Conservation (phyloP, 352 stramenopile species). For the Globisporangium cystogenes region DNA sequence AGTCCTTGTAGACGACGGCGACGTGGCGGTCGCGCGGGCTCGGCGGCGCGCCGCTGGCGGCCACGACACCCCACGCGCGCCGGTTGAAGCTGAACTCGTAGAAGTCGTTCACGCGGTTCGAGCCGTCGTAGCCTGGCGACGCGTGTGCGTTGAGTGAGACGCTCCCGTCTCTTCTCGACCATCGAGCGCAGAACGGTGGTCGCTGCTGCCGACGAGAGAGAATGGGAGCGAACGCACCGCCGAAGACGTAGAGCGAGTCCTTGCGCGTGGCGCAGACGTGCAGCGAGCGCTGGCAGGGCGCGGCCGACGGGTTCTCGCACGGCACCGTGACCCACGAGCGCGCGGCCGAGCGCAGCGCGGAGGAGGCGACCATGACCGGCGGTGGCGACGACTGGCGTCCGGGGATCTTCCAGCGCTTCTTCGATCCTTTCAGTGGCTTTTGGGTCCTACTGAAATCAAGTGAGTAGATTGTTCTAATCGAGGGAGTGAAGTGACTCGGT, state of each 20-base stretch:
- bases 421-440: too few species aligned
- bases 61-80: conserved; percentile 70
- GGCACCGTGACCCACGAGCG: conserved; percentile 69
- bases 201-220: too few species aligned
- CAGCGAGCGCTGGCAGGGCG: conserved; percentile 91
- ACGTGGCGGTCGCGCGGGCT: conserved; percentile 93
- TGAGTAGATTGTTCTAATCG: too few species aligned
- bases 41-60: conserved; percentile 59
- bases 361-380: neutral
- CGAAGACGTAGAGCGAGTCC: conserved; percentile 93
- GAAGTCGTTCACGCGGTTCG: conserved; percentile 92
- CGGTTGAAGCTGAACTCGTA: conserved; percentile 90
- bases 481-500: too few species aligned
- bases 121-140: conserved; percentile 92
- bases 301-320: conserved; percentile 74
- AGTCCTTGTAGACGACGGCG: conserved; percentile 90
- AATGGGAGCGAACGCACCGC: conserved; percentile 41
- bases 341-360: conserved; percentile 26
- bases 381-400: too few species aligned
- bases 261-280: conserved; percentile 90
- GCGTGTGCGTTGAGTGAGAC: too few species aligned
- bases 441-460: too few species aligned
- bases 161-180: too few species aligned
- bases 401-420: too few species aligned
- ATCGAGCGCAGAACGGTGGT: too few species aligned